Evolutionary conservation across 2,329 filamentous ascomycete species (phyloP), one percentile per base, ranked within the genome.

Genomic region (Escovopsis sp.): DNA sequence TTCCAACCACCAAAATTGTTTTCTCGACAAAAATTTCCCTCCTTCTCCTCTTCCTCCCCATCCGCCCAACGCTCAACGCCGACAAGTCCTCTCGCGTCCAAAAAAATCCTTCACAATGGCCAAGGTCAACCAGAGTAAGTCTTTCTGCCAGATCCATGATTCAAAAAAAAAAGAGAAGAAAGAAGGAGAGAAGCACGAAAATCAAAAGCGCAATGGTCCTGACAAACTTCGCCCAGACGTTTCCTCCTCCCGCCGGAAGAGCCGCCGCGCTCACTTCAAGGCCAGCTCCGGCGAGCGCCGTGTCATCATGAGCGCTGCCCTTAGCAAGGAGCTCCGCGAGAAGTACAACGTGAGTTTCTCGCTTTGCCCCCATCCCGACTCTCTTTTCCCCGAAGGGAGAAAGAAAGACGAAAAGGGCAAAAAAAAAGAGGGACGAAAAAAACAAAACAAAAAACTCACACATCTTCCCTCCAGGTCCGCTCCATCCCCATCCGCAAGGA

Each of bases 401-500:
- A n/a, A n/a, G n/a, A n/a, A n/a, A n/a, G n/a, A n/a, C n/a, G n/a
- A n/a, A n/a, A n/a, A n/a, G n/a, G n/a, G n/a, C n/a, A n/a, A n/a
- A n/a, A n/a, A n/a, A n/a, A n/a, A n/a, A n/a, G n/a, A n/a, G n/a
- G n/a, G n/a, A n/a, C n/a, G n/a, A n/a, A n/a, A n/a, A n/a, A n/a
- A n/a, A n/a, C n/a, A n/a, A n/a, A n/a, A n/a, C n/a, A 20, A 20
- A 20, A 20, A 8, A 16, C 13, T 32, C 6, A 10, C 8, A 43
- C 49, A n/a, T 40, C 8, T 9, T 4, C 27, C 9, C 5, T n/a
- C 46, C 52, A 93, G 85, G 86, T 94, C 68, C 86, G 86, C 74
- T 81, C 79, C 68, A 94, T 95, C 67, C 91, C 89, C 64, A 79
- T 96, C 74, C 86, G 89, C 74, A 94, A 94, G 74, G 89, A 94